A percentile compares a stretch with the other conserved stretches of the same genome.
Conservation (phyloP, 208 protist species). For the Wallacemonas sp. region DNA sequence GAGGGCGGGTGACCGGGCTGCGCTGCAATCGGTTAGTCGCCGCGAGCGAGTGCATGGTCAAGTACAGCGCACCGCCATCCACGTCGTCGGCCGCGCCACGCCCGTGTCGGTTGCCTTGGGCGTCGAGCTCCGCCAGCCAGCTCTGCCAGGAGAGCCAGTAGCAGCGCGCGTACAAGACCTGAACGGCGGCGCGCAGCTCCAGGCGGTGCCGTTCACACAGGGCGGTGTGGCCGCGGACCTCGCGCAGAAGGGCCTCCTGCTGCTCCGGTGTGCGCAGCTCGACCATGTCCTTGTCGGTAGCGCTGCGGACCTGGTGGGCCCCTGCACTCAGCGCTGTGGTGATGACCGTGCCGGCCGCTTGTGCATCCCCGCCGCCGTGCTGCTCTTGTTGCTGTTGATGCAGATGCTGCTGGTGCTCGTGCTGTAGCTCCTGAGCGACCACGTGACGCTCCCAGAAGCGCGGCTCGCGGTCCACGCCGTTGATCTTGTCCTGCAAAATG, state of each 20-base stretch:
- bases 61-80: not conserved
- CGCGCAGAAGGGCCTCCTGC: constrained; percentile 24
- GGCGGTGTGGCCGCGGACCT: constrained; percentile 41
- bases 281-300: constrained; percentile 13
- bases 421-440: constrained; percentile 3
- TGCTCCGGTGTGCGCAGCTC: constrained; percentile 71
- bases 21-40: not conserved
- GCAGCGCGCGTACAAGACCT: constrained; percentile 61
- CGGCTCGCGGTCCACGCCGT: constrained; percentile 36
- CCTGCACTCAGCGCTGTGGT: too few relatives aligned
- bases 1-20: not conserved
- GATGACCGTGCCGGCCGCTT: constrained; percentile 22
- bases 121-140: constrained; percentile 32
- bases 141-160: constrained; percentile 73
- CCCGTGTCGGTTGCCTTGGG: not conserved
- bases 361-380: too few relatives aligned
- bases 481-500: constrained; percentile 71
- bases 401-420: too few relatives aligned
- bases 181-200: constrained; percentile 46
- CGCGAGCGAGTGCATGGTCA: constrained; percentile 7
- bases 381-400: not conserved
- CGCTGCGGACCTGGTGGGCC: constrained; percentile 8
- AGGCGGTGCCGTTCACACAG: constrained; percentile 47
- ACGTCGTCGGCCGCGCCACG: not conserved
- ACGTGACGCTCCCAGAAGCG: constrained; percentile 12